Base-by-base conservation (phyloP, 805 yeast species). In the Sugiyamaella boreocaroliniensis region DNA sequence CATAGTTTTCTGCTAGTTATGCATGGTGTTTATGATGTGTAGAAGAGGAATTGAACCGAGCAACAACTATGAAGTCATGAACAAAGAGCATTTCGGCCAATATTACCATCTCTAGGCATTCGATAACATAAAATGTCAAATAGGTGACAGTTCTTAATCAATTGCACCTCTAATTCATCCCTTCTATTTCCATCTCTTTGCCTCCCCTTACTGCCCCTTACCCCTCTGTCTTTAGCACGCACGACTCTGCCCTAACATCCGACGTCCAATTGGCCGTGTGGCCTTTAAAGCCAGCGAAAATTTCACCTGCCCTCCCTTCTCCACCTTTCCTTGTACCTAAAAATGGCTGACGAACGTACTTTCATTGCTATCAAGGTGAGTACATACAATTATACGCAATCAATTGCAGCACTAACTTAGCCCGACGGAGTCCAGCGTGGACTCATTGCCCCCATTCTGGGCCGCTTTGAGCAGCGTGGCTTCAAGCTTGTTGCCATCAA, bases 351-450 rank as follows among this genome's bases (percentile, higher is more conserved):
- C 63, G 66, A 64, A 56, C 67, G 61, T 58, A 69, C 72, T 56
- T 68, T 68, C 55, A 68, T 68, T 64, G 72, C 72, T 49, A 68
- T 68, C 64, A 68, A 68, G 69, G 71, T 67, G 46, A 42, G 70
- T 56, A 47, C 2, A 12, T 6, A 16, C 37, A 4, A 32, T 32
- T 26, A 22, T 29, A 9, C 14, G 51, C 50, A 29, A 45, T 64
- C 22, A 4, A 14, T 22, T 16, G 4, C 14, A 26, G 4, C 9
- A 7, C 48, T 45, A 45, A 45, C 48, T 47, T 52, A 74, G 83
- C 99, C 99, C 77, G 99, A 93, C 77, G 99, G 98, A 78, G 98
- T 93, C 81, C 98, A 93, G 82, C 89, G 99, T 79, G 98, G 98
- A 60, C 80, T 93, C 72, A 80, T 92, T 77, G 76, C 95, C 72